These are phyloP conservation scores for Lactifluus volemus DNA, from an alignment of 768 basidiomycete genomes.

Conservation along the genomic window DNA sequence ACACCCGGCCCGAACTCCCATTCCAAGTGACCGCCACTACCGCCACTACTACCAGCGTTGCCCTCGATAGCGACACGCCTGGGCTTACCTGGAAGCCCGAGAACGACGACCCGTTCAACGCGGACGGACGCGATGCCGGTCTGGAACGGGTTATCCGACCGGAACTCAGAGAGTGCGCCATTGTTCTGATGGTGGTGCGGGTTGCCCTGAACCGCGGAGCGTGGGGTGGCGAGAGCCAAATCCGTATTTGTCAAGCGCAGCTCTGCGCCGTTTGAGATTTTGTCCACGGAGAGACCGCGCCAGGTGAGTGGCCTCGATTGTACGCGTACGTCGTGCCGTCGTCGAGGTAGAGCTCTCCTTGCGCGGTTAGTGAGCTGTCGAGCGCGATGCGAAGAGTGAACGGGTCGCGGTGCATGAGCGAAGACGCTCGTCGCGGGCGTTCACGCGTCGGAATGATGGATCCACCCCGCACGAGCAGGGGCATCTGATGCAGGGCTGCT, in stretches of 20 bases:
- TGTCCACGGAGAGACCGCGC: slow-evolving; percentile 62
- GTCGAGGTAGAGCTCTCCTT: slow-evolving; percentile 89
- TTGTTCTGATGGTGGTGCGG: too few relatives aligned
- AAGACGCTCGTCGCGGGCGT: slow-evolving; percentile 76
- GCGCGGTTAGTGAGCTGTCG: slow-evolving; percentile 46
- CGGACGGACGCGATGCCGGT: slow-evolving; percentile 56
- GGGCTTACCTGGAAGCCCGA: slow-evolving; percentile 63
- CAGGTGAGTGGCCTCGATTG: slow-evolving; percentile 74
- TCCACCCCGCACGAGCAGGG: slow-evolving; percentile 84
- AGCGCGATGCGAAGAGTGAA: slow-evolving; percentile 86
- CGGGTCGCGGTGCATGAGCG: slow-evolving; percentile 85
- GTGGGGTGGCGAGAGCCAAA: slow-evolving; percentile 37
- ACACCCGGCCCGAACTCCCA: slow-evolving; percentile 64
- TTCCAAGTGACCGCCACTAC: slow-evolving; percentile 38
- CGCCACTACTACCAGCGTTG: too few relatives aligned
- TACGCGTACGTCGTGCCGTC: slow-evolving; percentile 83
- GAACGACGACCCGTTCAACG: slow-evolving; percentile 74
- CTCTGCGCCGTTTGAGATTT: slow-evolving; percentile 36
- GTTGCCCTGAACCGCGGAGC: slow-evolving; percentile 42
- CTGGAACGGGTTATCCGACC: slow-evolving; percentile 59
- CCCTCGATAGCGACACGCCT: slow-evolving; percentile 45
- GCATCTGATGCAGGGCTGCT: slow-evolving; percentile 71
- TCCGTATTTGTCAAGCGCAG: slow-evolving; percentile 45
- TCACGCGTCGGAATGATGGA: slow-evolving; percentile 84
- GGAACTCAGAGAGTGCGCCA: slow-evolving; percentile 38